Evolutionary conservation across 2,329 filamentous ascomycete genomes (phyloP).

Genomic region (Coniochaeta prunicola): DNA sequence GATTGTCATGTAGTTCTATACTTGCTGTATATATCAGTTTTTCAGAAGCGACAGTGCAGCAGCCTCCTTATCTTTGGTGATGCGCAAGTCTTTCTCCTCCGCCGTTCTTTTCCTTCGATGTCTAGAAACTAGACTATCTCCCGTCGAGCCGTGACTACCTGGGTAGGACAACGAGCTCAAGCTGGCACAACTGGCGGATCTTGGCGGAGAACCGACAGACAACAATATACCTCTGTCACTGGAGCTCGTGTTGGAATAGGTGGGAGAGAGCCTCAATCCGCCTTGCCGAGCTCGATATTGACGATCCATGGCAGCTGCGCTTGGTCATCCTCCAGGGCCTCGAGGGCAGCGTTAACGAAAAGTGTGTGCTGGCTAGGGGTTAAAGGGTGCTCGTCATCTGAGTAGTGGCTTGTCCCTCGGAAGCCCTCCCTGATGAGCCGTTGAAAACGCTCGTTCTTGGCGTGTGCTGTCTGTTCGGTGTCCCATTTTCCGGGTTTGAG

Average conservation of each 20-base stretch:
- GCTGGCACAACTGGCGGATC: too few species aligned
- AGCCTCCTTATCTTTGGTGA: not conserved
- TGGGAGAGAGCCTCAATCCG: not conserved
- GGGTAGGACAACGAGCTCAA: too few species aligned
- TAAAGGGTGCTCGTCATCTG: slow-evolving; percentile 17
- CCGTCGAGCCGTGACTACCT: too few species aligned
- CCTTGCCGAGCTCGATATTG: slow-evolving; percentile 10
- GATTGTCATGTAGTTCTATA: not conserved
- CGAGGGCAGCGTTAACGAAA: slow-evolving; percentile 48
- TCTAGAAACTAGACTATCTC: too few species aligned
- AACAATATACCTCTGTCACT: not conserved
- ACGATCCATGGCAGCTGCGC: slow-evolving; percentile 14
- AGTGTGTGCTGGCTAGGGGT: slow-evolving; percentile 36
- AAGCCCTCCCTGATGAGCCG: slow-evolving; percentile 10
- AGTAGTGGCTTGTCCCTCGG: slow-evolving; percentile 25
- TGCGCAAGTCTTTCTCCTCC: not conserved
- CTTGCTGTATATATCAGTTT: not conserved
- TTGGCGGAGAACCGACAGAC: not conserved
- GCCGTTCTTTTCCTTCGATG: too few species aligned
- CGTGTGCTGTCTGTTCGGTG: not conserved
- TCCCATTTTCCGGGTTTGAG: slow-evolving; percentile 10
- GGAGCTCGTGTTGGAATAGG: not conserved
- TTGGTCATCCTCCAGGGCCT: slow-evolving; percentile 14
- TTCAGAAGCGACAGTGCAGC: not conserved
- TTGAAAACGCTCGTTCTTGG: not conserved